Evolutionary conservation across 768 basidiomycete genomes (phyloP).

Genomic region (Mycena vitilis): DNA sequence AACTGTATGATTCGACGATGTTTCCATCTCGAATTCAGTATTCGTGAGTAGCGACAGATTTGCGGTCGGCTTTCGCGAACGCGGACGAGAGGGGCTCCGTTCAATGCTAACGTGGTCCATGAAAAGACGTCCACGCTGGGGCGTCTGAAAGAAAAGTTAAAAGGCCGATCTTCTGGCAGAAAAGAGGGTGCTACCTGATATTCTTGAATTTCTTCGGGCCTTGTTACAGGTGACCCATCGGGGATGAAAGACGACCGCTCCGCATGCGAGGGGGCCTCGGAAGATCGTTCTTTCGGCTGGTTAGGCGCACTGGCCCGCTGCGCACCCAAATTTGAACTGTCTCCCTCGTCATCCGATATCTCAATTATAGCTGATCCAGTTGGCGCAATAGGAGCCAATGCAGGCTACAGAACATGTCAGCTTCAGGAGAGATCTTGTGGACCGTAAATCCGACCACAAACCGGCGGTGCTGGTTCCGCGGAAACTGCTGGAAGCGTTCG

Average conservation of each 20-base stretch:
- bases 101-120: constrained; percentile 12
- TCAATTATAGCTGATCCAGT: constrained; percentile 10
- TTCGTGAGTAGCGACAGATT: too few species aligned
- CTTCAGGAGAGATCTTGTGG: background rate
- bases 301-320: background rate
- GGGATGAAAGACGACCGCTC: background rate
- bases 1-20: background rate
- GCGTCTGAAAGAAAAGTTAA: background rate
- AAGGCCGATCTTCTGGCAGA: too few species aligned
- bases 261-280: background rate
- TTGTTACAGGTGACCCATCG: too few species aligned
- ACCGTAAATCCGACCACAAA: background rate
- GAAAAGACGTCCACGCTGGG: background rate
- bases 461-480: background rate
- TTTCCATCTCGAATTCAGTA: background rate
- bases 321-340: background rate
- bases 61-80: too few species aligned
- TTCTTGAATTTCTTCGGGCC: background rate
- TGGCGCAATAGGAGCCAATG: background rate
- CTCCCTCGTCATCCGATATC: constrained; percentile 25
- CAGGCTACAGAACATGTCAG: background rate
- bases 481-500: background rate
- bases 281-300: background rate
- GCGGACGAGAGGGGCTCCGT: background rate
- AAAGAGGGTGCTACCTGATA: background rate